Evolutionary conservation across 225 moss, liverwort and hornwort species (phyloP).

Genomic region (Bryoerythrophyllum caledonicum): DNA sequence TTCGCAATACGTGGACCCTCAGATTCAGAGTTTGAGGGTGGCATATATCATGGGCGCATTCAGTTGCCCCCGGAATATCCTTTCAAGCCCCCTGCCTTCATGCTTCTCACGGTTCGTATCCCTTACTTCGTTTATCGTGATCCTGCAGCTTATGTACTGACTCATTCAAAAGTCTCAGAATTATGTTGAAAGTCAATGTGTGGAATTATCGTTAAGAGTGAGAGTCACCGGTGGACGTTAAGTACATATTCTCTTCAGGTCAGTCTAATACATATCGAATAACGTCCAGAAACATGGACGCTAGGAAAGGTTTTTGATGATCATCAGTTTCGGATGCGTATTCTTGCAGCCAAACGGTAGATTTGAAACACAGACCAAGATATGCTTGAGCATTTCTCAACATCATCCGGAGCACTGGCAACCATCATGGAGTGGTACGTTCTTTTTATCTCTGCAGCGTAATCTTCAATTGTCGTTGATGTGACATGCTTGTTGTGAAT

Average conservation of each 20-base stretch:
- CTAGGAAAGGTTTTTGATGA: neutral
- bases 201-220: neutral
- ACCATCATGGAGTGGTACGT: conserved; percentile 92
- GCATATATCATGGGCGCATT: conserved; percentile 98
- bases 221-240: neutral
- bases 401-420: conserved; percentile 99
- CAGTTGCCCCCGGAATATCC: conserved; percentile 99
- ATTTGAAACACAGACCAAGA: conserved; percentile 97
- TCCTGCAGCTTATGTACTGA: conserved; percentile 1
- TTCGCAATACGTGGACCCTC: conserved; percentile 97
- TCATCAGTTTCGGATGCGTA: conserved; percentile 18
- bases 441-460: conserved; percentile 11
- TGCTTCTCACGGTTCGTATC: conserved; percentile 75
- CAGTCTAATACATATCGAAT: neutral
- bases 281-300: neutral
- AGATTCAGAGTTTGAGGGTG: conserved; percentile 96
- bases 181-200: conserved; percentile 2
- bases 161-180: neutral
- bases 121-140: conserved; percentile 3
- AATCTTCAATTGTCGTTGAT: neutral
- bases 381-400: conserved; percentile 96
- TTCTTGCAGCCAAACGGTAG: conserved; percentile 82
- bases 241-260: neutral
- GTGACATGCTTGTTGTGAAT: neutral
- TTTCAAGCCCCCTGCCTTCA: conserved; percentile 96